Base-by-base conservation (phyloP, 2,329 filamentous ascomycete species). In the Penicillium sp. region DNA sequence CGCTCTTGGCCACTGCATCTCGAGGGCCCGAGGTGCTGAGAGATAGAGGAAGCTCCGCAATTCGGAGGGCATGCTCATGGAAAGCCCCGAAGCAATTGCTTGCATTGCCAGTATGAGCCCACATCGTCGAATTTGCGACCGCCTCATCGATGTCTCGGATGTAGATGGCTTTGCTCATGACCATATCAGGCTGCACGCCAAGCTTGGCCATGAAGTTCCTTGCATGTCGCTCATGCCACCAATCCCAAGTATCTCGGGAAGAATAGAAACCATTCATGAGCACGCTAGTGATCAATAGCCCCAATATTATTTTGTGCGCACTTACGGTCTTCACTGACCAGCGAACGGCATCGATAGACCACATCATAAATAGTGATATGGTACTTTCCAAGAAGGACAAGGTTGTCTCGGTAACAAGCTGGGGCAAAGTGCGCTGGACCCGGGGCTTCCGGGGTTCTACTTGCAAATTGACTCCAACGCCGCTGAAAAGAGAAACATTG, bases 141-240 rank as follows among this genome's bases (percentile, higher is more conserved):
- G 84, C 86, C 60, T 89, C 85, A 57, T 92, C 87, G 49, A 98
- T 80, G 72, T 98, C 93, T 51, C 82, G 82, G 55, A 97, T 76
- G 71, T 95, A 96, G 26, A 99, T 86, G 9, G 90, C 87, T 73
- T 89, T 91, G 75, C 89, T 90, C 90, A 97, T 93, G 60, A 89
- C 84, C 21, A 82, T 75, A 64, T 96, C 89, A 8, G 93, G 91
- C 3, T 84, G 83, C 8, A 98, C 87, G 10, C 93, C 93, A 14
- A 98, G 78, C 13, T 87, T 82, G 33, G 81, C 80, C 91, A 99
- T 95, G 73, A 93, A 96, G 42, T 82, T 87, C 16, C 83, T 84
- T 1, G 93, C 91, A 58, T 85, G 88, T 56, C 91, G 85, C 76
- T 98, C 93, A 46, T 85, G 82, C 89, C 90, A 96, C 92, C 92